Conservation (phyloP, 495 filamentous ascomycete genomes). For the Aspergillus biplanus region DNA sequence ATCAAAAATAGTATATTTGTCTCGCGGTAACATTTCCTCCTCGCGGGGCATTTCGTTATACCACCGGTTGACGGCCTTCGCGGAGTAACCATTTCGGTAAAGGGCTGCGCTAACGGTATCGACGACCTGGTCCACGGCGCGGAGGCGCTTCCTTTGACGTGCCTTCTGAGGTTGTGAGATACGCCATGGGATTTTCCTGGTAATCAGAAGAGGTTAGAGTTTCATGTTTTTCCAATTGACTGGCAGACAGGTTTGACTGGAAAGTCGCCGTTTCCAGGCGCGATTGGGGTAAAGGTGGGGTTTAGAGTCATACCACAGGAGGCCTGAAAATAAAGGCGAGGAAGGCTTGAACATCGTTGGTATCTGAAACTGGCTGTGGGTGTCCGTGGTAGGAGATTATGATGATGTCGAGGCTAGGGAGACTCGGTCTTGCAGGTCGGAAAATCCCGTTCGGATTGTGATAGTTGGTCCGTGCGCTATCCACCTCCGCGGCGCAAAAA, state of each 20-base stretch:
- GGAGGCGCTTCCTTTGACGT: conserved; percentile 84
- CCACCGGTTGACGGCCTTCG: conserved; percentile 82
- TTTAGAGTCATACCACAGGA: conserved; percentile 69
- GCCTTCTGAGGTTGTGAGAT: conserved; percentile 88
- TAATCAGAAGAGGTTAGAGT: conserved; percentile 14
- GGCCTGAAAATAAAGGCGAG: conserved; percentile 74
- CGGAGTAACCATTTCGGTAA: conserved; percentile 65
- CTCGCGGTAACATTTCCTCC: conserved; percentile 91
- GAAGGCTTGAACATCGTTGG: conserved; percentile 69
- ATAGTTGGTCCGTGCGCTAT: conserved; percentile 25
- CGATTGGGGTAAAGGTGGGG: conserved; percentile 10
- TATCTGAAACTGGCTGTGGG: background rate
- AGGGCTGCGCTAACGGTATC: conserved; percentile 76
- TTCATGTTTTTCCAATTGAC: background rate
- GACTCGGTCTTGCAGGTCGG: conserved; percentile 1
- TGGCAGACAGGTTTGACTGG: conserved; percentile 14
- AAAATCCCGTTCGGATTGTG: conserved; percentile 28
- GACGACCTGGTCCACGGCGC: conserved; percentile 82
- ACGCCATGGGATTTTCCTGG: conserved; percentile 97
- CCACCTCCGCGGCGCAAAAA: conserved; percentile 30
- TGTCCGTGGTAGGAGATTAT: background rate
- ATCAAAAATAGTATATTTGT: conserved; percentile 98
- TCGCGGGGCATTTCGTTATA: conserved; percentile 94
- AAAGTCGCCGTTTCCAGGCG: background rate
- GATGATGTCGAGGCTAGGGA: background rate